Conservation (phyloP, 1,284 basidiomycete species). For the Cutaneotrichosporon curvatum region DNA sequence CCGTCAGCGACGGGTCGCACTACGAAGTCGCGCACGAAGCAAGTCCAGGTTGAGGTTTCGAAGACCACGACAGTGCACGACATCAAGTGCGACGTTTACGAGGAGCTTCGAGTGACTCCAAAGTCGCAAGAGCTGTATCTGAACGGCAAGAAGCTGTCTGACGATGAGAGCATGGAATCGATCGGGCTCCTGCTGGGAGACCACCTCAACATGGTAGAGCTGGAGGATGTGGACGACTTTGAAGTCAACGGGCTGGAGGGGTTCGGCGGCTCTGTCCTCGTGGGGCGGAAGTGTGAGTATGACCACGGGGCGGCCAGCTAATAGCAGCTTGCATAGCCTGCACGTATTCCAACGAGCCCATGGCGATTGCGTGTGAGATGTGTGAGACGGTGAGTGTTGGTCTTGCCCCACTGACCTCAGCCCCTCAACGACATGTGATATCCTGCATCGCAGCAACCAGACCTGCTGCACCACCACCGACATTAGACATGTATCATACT, state of each 20-base stretch:
- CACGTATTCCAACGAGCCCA: not conserved
- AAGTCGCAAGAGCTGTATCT: slow-evolving; percentile 25
- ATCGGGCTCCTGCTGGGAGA: slow-evolving; percentile 25
- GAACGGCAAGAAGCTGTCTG: slow-evolving; percentile 18
- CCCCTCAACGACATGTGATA: too few species aligned
- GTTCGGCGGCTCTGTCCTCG: slow-evolving; percentile 37
- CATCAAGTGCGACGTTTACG: slow-evolving; percentile 27
- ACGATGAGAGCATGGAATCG: slow-evolving; percentile 25
- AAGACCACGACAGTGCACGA: slow-evolving; percentile 28
- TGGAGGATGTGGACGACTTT: slow-evolving; percentile 25
- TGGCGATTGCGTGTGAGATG: not conserved
- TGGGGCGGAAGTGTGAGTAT: slow-evolving; percentile 23
- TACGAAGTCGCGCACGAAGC: slow-evolving; percentile 1
- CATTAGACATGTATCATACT: too few species aligned
- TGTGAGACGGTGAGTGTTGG: not conserved
- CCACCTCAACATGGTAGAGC: slow-evolving; percentile 17
- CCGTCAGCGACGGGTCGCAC: not conserved
- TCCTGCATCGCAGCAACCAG: too few species aligned
- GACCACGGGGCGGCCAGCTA: not conserved
- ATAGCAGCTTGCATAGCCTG: not conserved
- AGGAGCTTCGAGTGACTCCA: slow-evolving; percentile 19
- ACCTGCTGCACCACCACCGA: too few species aligned
- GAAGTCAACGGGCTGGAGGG: slow-evolving; percentile 24
- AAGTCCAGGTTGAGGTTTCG: slow-evolving; percentile 12
- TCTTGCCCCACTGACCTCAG: too few species aligned